These are phyloP conservation scores for Lecanoromycetidae sp. DNA, from an alignment of 2,329 filamentous ascomycete species.

Conservation along the genomic window DNA sequence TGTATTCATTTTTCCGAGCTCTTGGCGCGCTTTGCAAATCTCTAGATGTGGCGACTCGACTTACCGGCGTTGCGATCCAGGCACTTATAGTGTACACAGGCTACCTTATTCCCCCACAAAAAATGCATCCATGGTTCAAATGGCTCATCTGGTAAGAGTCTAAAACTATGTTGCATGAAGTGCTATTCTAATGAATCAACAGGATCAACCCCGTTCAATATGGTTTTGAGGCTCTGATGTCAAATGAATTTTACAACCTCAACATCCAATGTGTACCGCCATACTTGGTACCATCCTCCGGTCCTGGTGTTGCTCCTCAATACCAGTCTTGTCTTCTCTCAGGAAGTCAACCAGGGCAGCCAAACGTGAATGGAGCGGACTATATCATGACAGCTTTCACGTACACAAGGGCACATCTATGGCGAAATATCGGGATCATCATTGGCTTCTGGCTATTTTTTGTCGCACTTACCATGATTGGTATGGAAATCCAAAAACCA, in stretches of 20 bases:
- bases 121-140: constrained; percentile 52
- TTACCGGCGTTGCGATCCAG: constrained; percentile 39
- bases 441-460: constrained; percentile 64
- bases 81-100: constrained; percentile 51
- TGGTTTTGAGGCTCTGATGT: constrained; percentile 54
- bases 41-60: constrained; percentile 37
- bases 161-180: no score
- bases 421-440: constrained; percentile 71
- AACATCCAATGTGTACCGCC: constrained; percentile 43
- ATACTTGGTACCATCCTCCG: constrained; percentile 44
- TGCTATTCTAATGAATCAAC: constrained; percentile 51
- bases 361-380: constrained; percentile 41
- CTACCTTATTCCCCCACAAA: constrained; percentile 48
- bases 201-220: constrained; percentile 59
- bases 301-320: constrained; percentile 33
- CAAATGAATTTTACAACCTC: constrained; percentile 56
- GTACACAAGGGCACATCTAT: constrained; percentile 47
- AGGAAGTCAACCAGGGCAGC: constrained; percentile 42
- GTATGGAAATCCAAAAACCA: constrained; percentile 67
- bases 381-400: constrained; percentile 46
- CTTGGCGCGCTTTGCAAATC: constrained; percentile 39
- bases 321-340: constrained; percentile 50
- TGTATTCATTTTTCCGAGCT: constrained; percentile 43
- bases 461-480: constrained; percentile 59
- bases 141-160: constrained; percentile 57